Conservation (phyloP, 192 early-diverging fungal species). For the Dissophora ornata region DNA sequence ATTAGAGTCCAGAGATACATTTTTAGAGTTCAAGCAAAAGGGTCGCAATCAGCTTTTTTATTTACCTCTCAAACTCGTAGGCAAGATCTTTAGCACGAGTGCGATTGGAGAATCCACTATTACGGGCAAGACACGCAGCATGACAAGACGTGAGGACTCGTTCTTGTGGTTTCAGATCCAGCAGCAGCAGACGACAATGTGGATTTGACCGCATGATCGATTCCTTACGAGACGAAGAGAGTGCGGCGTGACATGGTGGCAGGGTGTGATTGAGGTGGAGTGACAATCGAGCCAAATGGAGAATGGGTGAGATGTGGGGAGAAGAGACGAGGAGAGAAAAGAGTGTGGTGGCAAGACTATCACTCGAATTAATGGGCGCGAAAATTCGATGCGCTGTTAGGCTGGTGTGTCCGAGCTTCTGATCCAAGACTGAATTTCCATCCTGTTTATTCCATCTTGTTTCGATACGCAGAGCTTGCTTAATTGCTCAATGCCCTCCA, state of each 20-base stretch:
- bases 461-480: too few relatives aligned
- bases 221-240: constrained; percentile 46
- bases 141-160: neutral
- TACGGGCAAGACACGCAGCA: neutral
- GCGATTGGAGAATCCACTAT: constrained; percentile 78
- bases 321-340: neutral
- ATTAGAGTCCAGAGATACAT: neutral
- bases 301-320: neutral
- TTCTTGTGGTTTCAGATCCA: neutral
- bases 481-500: too few relatives aligned
- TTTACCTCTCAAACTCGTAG: constrained; percentile 94
- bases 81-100: constrained; percentile 93
- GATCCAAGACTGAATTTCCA: too few relatives aligned
- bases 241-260: constrained; percentile 32
- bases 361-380: too few relatives aligned
- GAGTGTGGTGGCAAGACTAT: too few relatives aligned
- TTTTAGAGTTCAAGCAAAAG: too few relatives aligned
- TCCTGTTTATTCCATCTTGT: too few relatives aligned
- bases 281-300: neutral
- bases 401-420: too few relatives aligned
- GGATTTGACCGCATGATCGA: neutral
- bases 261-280: neutral
- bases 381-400: too few relatives aligned
- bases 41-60: neutral
- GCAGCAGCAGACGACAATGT: neutral